Percentiles rank a stretch among this genome's conserved stretches.
These are phyloP conservation scores for Microglena sp. DNA, from an alignment of 139 green algal species.

Conservation along the genomic window DNA sequence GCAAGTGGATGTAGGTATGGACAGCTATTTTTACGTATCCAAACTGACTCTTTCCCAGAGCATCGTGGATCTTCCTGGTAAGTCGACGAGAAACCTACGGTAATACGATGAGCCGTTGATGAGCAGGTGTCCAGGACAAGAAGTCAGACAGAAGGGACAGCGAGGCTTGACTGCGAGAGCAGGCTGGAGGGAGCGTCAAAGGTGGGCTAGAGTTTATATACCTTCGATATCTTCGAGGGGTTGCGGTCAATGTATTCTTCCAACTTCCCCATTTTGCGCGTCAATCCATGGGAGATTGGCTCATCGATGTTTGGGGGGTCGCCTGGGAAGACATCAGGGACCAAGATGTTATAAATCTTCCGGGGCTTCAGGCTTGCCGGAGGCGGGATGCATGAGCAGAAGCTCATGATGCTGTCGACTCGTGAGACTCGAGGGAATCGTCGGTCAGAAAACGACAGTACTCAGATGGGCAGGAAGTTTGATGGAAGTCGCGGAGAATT, in stretches of 20 bases:
- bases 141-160: background rate
- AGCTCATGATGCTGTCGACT: slow-evolving; percentile 4
- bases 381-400: slow-evolving; percentile 31
- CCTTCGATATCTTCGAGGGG: slow-evolving; percentile 40
- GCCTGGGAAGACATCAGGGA: slow-evolving; percentile 36
- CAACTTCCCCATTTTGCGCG: slow-evolving; percentile 46
- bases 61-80: slow-evolving; percentile 27
- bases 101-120: background rate
- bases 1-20: slow-evolving; percentile 35
- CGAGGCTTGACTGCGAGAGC: background rate
- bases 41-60: slow-evolving; percentile 17
- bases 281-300: slow-evolving; percentile 16
- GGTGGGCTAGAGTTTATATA: slow-evolving; percentile 1
- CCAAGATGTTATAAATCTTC: slow-evolving; percentile 52
- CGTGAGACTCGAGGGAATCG: too few relatives aligned
- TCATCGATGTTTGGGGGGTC: slow-evolving; percentile 22
- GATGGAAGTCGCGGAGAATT: too few relatives aligned
- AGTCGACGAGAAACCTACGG: slow-evolving; percentile 41
- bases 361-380: slow-evolving; percentile 40
- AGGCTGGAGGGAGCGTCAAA: background rate
- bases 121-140: background rate
- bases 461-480: too few relatives aligned
- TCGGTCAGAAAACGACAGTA: too few relatives aligned
- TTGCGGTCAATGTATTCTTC: slow-evolving; percentile 48
- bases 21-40: slow-evolving; percentile 43